Percentiles rank a stretch among this genome's conserved stretches.
Conservation (phyloP, 768 basidiomycete species). For the Austroboletus eburneus region DNA sequence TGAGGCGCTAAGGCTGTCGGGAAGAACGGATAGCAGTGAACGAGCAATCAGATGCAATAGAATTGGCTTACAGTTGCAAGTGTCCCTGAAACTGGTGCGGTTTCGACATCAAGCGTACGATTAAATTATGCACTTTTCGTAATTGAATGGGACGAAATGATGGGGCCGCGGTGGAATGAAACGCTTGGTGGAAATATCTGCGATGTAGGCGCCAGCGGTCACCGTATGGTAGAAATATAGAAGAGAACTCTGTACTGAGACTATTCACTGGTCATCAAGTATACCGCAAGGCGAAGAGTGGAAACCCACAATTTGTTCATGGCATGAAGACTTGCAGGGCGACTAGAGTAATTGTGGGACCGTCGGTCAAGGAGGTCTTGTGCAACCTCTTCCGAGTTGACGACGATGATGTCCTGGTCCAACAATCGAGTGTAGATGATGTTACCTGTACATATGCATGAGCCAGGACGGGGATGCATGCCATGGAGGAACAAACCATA, state of each 20-base stretch:
- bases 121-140: conserved; percentile 29
- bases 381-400: too few species aligned
- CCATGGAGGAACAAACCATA: conserved; percentile 13
- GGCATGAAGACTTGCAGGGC: too few species aligned
- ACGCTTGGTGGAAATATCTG: too few species aligned
- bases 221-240: conserved; percentile 26
- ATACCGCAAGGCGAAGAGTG: neutral
- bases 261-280: conserved; percentile 6
- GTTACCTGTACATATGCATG: conserved; percentile 9
- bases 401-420: conserved; percentile 22
- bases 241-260: conserved; percentile 22
- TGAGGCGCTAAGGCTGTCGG: too few species aligned
- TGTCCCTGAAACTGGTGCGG: conserved; percentile 24
- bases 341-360: too few species aligned
- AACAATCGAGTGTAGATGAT: conserved; percentile 23
- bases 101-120: conserved; percentile 22
- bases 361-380: too few species aligned
- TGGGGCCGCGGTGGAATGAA: too few species aligned
- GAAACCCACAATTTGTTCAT: neutral
- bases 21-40: too few species aligned
- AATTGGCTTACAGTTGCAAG: too few species aligned
- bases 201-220: too few species aligned
- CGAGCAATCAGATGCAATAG: too few species aligned
- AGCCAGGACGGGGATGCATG: neutral
- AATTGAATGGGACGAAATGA: conserved; percentile 34